Percentiles rank a stretch among this genome's conserved stretches.
Evolutionary conservation across 306 rosid species (phyloP).

Genomic region (Fagus crenata): DNA sequence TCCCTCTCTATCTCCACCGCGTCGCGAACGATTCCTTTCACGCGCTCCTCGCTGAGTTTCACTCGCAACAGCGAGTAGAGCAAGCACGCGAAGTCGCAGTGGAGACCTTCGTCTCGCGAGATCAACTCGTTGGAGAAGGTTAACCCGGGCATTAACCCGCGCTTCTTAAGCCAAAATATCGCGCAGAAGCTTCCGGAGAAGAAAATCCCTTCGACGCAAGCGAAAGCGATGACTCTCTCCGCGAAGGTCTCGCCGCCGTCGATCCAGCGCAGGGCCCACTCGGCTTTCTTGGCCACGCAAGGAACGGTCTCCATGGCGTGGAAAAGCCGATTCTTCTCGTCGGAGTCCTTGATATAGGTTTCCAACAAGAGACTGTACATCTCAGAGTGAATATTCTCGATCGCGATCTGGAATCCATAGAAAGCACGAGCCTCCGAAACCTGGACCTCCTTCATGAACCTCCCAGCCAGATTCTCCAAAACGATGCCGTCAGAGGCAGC

Average conservation of each 20-base stretch:
- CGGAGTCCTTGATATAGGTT: conserved; percentile 64
- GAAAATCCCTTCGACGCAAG: conserved; percentile 86
- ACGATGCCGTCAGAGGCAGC: conserved; percentile 94
- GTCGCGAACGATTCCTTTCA: conserved; percentile 49
- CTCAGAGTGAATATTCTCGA: conserved; percentile 89
- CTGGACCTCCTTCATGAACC: conserved; percentile 88
- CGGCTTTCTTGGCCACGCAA: conserved; percentile 60
- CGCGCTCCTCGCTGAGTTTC: conserved; percentile 60
- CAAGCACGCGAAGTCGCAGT: conserved; percentile 82
- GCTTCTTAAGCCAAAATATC: conserved; percentile 86
- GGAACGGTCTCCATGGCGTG: conserved; percentile 75
- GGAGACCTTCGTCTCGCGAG: conserved; percentile 80
- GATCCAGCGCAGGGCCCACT: conserved; percentile 69
- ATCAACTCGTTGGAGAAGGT: conserved; percentile 86
- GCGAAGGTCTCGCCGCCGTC: conserved; percentile 50
- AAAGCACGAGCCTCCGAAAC: conserved; percentile 83
- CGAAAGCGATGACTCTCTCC: conserved; percentile 67
- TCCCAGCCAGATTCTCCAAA: conserved; percentile 71
- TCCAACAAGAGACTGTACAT: conserved; percentile 82
- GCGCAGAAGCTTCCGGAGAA: conserved; percentile 87
- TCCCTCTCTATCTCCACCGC: conserved; percentile 80
- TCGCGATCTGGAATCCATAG: conserved; percentile 87
- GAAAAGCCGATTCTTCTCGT: conserved; percentile 56
- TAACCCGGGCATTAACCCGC: conserved; percentile 79
- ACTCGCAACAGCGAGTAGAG: conserved; percentile 48